These are phyloP conservation scores for Calonectria crousiana DNA, from an alignment of 2,329 filamentous ascomycete genomes.

Conservation along the genomic window DNA sequence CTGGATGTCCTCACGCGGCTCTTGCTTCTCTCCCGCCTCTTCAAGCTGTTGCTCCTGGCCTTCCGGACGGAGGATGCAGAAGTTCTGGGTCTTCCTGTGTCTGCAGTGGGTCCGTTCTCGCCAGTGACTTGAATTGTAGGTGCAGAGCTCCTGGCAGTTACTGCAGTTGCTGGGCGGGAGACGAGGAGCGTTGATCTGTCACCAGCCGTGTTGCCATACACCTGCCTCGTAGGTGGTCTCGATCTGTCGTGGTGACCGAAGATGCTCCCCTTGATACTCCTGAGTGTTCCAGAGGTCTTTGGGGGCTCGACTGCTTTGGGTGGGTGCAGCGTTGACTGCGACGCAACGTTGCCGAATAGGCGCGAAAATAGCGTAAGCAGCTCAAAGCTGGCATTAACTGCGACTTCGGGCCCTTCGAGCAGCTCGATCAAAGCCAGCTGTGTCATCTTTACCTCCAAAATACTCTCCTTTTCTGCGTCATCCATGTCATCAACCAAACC, in stretches of 20 bases:
- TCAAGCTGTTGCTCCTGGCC: constrained; percentile 65
- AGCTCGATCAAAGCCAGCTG: constrained; percentile 88
- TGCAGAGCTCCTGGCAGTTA: constrained; percentile 59
- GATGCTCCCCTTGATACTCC: constrained; percentile 80
- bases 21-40: constrained; percentile 64
- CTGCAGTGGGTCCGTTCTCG: constrained; percentile 63
- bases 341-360: constrained; percentile 74
- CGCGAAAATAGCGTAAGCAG: constrained; percentile 84
- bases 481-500: constrained; percentile 84
- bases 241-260: constrained; percentile 73
- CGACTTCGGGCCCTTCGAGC: constrained; percentile 83
- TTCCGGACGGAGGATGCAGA: constrained; percentile 49
- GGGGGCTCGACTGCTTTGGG: constrained; percentile 67
- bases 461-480: constrained; percentile 83
- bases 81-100: constrained; percentile 51
- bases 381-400: constrained; percentile 90
- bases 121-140: constrained; percentile 84
- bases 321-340: constrained; percentile 58
- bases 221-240: constrained; percentile 56
- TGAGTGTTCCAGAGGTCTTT: constrained; percentile 78
- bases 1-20: constrained; percentile 61
- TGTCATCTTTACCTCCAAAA: constrained; percentile 97
- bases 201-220: constrained; percentile 49
- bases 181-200: constrained; percentile 52
- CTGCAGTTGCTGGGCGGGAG: constrained; percentile 54